Base-by-base conservation (phyloP, 1,139 yeast species). In the Yamadazyma triangularis region DNA sequence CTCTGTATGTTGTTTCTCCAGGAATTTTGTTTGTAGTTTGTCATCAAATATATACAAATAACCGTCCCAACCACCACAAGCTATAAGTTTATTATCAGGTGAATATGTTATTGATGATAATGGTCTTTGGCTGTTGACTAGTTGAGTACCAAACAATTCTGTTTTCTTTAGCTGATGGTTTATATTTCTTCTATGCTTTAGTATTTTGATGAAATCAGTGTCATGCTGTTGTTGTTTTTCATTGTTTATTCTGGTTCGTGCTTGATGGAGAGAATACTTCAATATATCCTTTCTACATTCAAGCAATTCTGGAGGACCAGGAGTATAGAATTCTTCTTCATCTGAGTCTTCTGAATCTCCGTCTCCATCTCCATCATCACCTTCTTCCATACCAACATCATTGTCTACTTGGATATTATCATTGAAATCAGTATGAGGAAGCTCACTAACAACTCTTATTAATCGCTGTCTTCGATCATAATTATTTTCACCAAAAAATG, bases 21-120 rank as follows among this genome's bases (percentile, higher is more conserved):
- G 40, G 14, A 42, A 35, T 13, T 45, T 29, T 9, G 58, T 40
- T 21, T 58, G 54, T 27, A 84, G 54, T 19, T 40, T 34, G 3
- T 25, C 13, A 27, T 43, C 43, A 9, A 45, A 27, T 3, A 85
- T 36, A 38, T 70, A 71, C 4, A 87, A 46, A 13, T 70, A 68
- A 3, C 97, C 97, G 36, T 81, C 77, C 96, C 97, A 89, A 25
- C 93, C 83, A 0, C 91, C 95, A 12, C 79, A 67, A 0, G 87
- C 84, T 2, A 85, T 57, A 3, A 34, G 32, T 2, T 42, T 31
- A 15, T 48, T 44, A 23, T 48, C 44, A 1, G 60, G 57, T 12
- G 78, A 68, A 35, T 74, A 67, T 13, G 76, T 50, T 0, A 80
- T 74, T 1, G 69, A 56, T 0, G 95, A 80, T 0, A 85, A 67